Evolutionary conservation across 2,329 filamentous ascomycete genomes (phyloP).

Genomic region (Fusarium redolens): DNA sequence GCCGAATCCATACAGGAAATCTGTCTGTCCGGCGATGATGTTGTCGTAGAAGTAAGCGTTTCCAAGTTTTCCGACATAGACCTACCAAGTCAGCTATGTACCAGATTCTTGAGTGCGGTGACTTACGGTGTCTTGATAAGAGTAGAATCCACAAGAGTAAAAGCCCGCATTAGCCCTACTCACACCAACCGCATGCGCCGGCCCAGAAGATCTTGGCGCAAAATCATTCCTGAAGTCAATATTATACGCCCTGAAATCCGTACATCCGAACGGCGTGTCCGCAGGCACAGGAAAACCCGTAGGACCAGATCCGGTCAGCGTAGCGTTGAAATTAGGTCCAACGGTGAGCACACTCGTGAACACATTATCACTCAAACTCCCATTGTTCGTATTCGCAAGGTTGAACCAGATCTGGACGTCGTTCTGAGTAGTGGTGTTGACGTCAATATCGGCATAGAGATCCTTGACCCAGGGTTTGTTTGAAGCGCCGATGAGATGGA

Average conservation of each 20-base stretch:
- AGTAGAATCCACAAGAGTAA: constrained; percentile 74
- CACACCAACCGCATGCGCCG: constrained; percentile 69
- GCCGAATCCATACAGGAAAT: constrained; percentile 77
- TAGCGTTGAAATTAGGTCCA: constrained; percentile 71
- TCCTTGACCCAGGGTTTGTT: constrained; percentile 54
- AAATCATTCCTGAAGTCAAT: constrained; percentile 73
- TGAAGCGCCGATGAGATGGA: constrained; percentile 69
- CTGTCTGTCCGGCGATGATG: constrained; percentile 72
- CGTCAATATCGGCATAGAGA: constrained; percentile 55
- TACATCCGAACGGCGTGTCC: constrained; percentile 71
- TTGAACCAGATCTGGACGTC: constrained; percentile 69
- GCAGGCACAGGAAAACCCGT: constrained; percentile 70
- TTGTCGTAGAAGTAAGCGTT: constrained; percentile 73
- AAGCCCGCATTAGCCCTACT: constrained; percentile 74
- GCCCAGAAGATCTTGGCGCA: constrained; percentile 61
- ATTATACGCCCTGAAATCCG: constrained; percentile 74
- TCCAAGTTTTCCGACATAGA: constrained; percentile 74
- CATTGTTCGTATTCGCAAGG: constrained; percentile 59
- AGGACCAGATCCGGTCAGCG: constrained; percentile 69
- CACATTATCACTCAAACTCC: constrained; percentile 66
- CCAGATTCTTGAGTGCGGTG: too few relatives aligned
- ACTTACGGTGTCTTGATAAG: constrained; percentile 73
- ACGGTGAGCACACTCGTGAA: constrained; percentile 71
- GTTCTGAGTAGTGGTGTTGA: constrained; percentile 55
- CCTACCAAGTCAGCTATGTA: constrained; percentile 42